Base-by-base conservation (phyloP, 306 rosid genomes). In the Leucaena leucocephala region DNA sequence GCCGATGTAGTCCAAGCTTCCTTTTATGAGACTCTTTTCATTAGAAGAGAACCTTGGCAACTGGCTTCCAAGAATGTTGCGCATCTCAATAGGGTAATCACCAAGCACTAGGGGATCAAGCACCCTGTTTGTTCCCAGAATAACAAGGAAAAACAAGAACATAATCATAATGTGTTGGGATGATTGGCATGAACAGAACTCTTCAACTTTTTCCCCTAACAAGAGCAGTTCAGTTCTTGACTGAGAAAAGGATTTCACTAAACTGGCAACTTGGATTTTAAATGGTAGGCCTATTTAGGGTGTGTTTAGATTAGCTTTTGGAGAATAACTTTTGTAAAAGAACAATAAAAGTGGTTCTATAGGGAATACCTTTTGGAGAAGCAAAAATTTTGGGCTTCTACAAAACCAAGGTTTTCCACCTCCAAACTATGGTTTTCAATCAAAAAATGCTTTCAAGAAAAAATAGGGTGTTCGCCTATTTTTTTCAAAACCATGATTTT, bases 11-110 rank as follows among this genome's bases (percentile, higher is more conserved):
- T 92, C 94, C 6, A 83, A 21, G 57, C 91, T 90, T 0, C 84
- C 91, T 74, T 57, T 86, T 59, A 92, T 3, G 50, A 92, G 79
- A 54, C 71, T 50, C 76, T 83, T 87, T 66, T 90, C 87, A 66
- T 4, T 11, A 3, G 42, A 5, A n/a, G 93, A 79, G 77, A 92
- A 87, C 6, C 36, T 80, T 44, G 90, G 94, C 76, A 90, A 71
- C 66, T 67, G 80, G 39, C 35, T 78, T 16, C 94, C 90, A 42
- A 84, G 92, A 54, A 82, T 79, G 12, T 61, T 8, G 9, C 48
- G 89, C 96, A 89, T 89, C 82, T 87, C 90, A 27, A 59, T 34
- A 4, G 96, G 96, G 75, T 89, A 89, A n/a, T 87, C 85, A 39
- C 93, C 96, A 72, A 85, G 83, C 16, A 87, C 84, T 0, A 89